Evolutionary conservation across 192 early-diverging fungal species (phyloP).

Genomic region (Neocallimastix lanati): DNA sequence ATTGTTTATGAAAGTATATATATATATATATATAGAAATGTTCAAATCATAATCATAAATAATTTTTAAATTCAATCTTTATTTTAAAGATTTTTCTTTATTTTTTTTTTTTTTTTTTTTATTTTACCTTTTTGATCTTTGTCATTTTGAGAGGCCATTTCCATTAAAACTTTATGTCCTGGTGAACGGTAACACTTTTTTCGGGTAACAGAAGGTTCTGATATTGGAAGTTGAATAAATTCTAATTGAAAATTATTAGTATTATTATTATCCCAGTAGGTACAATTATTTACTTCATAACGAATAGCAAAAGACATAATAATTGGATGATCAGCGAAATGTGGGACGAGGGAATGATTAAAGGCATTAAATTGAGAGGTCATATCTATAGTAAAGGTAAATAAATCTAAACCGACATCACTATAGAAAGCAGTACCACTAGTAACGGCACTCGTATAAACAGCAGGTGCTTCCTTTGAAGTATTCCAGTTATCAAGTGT

Average conservation of each 20-base stretch:
- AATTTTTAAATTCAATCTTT: too few relatives aligned
- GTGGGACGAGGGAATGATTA: neutral
- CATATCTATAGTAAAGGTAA: neutral
- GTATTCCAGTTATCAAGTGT: neutral
- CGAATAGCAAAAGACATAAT: neutral
- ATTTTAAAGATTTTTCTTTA: too few relatives aligned
- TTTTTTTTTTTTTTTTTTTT: too few relatives aligned
- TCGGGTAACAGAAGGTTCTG: neutral
- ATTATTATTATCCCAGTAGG: neutral
- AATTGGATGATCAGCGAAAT: neutral
- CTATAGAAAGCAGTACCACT: neutral
- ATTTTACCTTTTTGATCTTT: neutral
- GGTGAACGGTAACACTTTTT: neutral
- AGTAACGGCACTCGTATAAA: neutral
- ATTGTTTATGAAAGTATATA: too few relatives aligned
- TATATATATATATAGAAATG: too few relatives aligned
- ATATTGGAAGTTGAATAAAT: neutral
- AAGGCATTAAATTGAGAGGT: neutral
- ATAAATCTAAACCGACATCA: neutral
- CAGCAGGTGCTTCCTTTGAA: neutral
- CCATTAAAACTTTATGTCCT: neutral
- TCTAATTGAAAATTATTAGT: neutral
- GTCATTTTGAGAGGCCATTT: neutral
- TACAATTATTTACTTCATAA: neutral
- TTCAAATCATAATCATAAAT: too few relatives aligned